phyloP scores from a whole-genome alignment of 352 stramenopile species.

The Phytophthora capsici region DNA sequence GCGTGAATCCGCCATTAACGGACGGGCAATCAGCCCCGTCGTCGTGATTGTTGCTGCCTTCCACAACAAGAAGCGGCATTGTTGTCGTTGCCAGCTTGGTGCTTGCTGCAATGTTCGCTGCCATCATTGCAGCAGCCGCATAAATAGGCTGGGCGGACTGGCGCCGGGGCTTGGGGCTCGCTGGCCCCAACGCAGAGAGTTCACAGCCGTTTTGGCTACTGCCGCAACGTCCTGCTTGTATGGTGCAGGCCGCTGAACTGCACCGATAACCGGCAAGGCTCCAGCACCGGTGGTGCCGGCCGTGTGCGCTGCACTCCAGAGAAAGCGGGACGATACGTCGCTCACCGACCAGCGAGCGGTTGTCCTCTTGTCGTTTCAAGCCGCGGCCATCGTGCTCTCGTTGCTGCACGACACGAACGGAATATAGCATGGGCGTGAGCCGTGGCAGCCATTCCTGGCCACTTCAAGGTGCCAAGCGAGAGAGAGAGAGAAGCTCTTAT shows the following conservation, averaged over 20 bases:
- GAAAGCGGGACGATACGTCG: constrained; percentile 27
- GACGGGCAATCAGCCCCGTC: not conserved
- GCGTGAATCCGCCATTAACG: constrained; percentile 21
- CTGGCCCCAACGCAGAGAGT: constrained; percentile 29
- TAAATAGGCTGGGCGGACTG: constrained; percentile 16
- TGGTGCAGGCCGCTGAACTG: constrained; percentile 15
- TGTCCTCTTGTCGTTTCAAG: constrained; percentile 26
- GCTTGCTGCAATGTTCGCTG: too few relatives aligned
- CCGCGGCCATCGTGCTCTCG: constrained; percentile 18
- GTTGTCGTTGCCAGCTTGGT: too few relatives aligned
- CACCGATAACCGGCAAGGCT: constrained; percentile 4
- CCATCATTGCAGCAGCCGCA: not conserved
- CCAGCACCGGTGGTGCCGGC: not conserved
- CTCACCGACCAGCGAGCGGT: not conserved
- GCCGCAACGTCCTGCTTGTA: constrained; percentile 4
- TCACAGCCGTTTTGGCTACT: constrained; percentile 15
- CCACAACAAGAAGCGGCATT: not conserved
- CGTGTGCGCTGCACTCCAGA: constrained; percentile 4
- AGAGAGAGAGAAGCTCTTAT: not conserved
- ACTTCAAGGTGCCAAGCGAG: constrained; percentile 24
- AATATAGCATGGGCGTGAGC: constrained; percentile 13
- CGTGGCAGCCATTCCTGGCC: not conserved
- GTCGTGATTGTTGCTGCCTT: not conserved
- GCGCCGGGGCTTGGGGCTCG: constrained; percentile 17
- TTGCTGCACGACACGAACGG: constrained; percentile 14